Conservation (phyloP, 2,329 filamentous ascomycete species). For the Ceratocystis diversiconidia region DNA sequence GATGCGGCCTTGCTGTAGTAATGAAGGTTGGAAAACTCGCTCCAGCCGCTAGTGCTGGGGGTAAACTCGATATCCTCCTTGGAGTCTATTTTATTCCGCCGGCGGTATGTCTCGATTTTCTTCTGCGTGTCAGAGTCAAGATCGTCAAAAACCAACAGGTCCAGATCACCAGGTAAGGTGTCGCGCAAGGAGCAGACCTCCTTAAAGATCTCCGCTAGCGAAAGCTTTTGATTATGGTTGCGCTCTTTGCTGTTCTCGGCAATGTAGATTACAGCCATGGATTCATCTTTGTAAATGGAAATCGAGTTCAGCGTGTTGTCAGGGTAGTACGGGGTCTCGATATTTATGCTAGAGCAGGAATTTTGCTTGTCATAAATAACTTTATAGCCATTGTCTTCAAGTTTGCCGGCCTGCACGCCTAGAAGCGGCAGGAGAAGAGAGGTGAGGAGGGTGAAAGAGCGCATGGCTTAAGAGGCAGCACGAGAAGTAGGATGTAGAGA, state of each 20-base stretch:
- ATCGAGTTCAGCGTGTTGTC: background rate
- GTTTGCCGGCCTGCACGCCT: background rate
- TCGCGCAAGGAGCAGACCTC: background rate
- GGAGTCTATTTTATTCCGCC: accelerated
- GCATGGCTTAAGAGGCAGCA: background rate
- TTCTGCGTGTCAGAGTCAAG: background rate
- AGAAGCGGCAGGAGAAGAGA: background rate
- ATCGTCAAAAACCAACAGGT: background rate
- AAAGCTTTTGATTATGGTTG: background rate
- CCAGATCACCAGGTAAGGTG: accelerated
- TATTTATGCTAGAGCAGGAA: background rate
- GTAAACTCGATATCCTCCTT: background rate
- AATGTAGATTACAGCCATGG: background rate
- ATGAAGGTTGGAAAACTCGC: background rate
- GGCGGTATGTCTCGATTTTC: background rate
- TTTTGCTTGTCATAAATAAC: background rate
- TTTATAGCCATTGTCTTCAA: background rate
- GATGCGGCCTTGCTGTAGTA: background rate
- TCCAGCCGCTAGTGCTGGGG: background rate
- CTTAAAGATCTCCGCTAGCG: background rate
- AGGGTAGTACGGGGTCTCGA: background rate
- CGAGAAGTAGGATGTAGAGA: background rate
- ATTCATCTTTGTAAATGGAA: background rate
- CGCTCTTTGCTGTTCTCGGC: background rate
- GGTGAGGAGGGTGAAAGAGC: background rate